Percentiles rank a stretch among this genome's conserved stretches.
Evolutionary conservation across 2,329 filamentous ascomycete genomes (phyloP).

Genomic region (Aspergillus tanneri): DNA sequence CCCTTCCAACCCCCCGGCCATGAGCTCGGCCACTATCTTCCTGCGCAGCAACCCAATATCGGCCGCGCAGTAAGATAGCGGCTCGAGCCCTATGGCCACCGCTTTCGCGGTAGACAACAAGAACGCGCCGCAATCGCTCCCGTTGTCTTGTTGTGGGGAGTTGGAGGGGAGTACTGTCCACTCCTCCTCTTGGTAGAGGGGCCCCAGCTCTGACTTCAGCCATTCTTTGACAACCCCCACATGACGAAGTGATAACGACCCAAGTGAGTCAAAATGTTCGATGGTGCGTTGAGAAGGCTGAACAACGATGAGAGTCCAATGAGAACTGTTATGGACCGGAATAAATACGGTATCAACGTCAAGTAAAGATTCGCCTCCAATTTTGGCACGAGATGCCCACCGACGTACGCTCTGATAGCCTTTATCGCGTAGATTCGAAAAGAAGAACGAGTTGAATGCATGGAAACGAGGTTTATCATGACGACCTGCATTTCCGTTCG

Average conservation of each 20-base stretch:
- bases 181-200: conserved; percentile 42
- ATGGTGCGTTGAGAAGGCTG: conserved; percentile 44
- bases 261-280: conserved; percentile 51
- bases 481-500: conserved; percentile 33
- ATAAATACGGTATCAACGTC: conserved; percentile 49
- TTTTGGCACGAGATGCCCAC: conserved; percentile 50
- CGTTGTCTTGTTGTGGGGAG: conserved; percentile 49
- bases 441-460: conserved; percentile 49
- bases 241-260: conserved; percentile 31
- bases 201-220: conserved; percentile 44
- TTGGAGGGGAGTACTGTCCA: conserved; percentile 43
- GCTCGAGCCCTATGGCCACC: conserved; percentile 46
- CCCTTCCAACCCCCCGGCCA: conserved; percentile 46
- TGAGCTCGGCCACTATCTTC: conserved; percentile 50
- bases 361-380: conserved; percentile 45
- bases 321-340: conserved; percentile 46
- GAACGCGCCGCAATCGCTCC: conserved; percentile 53
- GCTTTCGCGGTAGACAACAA: conserved; percentile 50
- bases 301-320: conserved; percentile 52
- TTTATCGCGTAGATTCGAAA: conserved; percentile 42
- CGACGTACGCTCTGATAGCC: conserved; percentile 42
- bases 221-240: conserved; percentile 41
- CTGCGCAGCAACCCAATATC: conserved; percentile 44
- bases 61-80: conserved; percentile 40
- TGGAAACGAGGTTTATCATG: conserved; percentile 41